Evolutionary conservation across 768 basidiomycete species (phyloP), one percentile per base, ranked within the genome.

Genomic region (Boletus sp.): DNA sequence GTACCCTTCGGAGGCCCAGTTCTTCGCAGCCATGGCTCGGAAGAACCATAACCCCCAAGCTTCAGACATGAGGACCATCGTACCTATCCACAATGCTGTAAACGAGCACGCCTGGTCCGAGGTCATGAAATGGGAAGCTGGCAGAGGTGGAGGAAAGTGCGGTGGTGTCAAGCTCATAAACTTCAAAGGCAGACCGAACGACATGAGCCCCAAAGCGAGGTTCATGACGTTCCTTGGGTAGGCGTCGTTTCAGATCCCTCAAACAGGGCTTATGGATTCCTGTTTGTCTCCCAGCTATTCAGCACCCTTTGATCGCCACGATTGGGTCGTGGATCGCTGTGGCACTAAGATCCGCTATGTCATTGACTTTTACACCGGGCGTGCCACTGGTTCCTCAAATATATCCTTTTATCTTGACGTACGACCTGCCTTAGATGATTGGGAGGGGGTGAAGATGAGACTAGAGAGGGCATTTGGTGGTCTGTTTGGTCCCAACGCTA

Each of bases 71-170:
- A 85, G 82, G 66, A 89, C 92, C 30, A 88, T 99, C 66, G 94
- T 99, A 20, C 96, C 95, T 14, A 99, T 99, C 49, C 97, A 99
- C 74, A 99, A 99, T 68, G 96, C 96, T 37, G 97, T 98, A 53
- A 99, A 99, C 71, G 97, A 98, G 75, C 85, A 87, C 52, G 89
- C 91, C 3, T 96, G 93, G 93, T 74, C 77, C 18, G 88, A 93
- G 72, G 79, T 96, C 28, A 68, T 91, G 70, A 81, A 81, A 59
- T 96, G 93, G 93, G 93, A 95, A 71, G 73, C 75, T 11, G 86
- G 87, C 2, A 80, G 85, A 66, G 94, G 94, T 37, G 89, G 90
- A 12, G 89, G 91, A 45, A 77, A 75, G 46, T 98, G 94, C 68
- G 90, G 91, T 42, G 87, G 91, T 9, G 73, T 89, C 44, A 88